Evolutionary conservation across 2,329 filamentous ascomycete species (phyloP).

Genomic region (Colletotrichum truncatum): DNA sequence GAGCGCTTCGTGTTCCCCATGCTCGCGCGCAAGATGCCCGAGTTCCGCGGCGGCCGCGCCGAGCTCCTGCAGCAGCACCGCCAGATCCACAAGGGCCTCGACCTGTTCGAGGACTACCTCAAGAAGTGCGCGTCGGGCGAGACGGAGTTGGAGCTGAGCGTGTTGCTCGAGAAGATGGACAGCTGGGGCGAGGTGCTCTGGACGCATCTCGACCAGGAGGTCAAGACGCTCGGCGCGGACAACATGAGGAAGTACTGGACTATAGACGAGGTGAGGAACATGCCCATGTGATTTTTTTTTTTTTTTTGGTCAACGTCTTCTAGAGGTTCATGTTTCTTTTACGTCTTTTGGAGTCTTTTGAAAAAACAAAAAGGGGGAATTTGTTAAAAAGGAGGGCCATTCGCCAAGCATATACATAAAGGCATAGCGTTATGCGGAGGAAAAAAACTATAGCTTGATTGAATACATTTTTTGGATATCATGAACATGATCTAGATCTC

Average conservation of each 20-base stretch:
- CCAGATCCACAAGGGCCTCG: constrained; percentile 81
- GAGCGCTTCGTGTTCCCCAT: constrained; percentile 83
- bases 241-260: constrained; percentile 91
- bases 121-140: constrained; percentile 69
- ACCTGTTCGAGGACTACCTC: constrained; percentile 73
- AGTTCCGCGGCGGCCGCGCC: constrained; percentile 66
- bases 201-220: constrained; percentile 87
- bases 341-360: too few relatives aligned
- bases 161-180: constrained; percentile 79
- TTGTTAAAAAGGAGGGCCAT: too few relatives aligned
- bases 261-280: constrained; percentile 74
- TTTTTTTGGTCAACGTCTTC: neutral
- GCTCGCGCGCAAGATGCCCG: constrained; percentile 80
- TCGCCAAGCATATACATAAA: too few relatives aligned
- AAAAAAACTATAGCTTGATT: too few relatives aligned
- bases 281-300: constrained; percentile 75
- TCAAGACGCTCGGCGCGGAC: constrained; percentile 79
- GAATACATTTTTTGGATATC: too few relatives aligned
- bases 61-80: constrained; percentile 79
- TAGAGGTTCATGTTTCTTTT: too few relatives aligned
- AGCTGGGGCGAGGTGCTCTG: constrained; percentile 81
- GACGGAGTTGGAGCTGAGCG: constrained; percentile 62
- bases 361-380: too few relatives aligned
- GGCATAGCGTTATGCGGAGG: too few relatives aligned
- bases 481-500: too few relatives aligned